Conservation (phyloP, 371 early-diverging fungal species). For the Blakeslea trispora region DNA sequence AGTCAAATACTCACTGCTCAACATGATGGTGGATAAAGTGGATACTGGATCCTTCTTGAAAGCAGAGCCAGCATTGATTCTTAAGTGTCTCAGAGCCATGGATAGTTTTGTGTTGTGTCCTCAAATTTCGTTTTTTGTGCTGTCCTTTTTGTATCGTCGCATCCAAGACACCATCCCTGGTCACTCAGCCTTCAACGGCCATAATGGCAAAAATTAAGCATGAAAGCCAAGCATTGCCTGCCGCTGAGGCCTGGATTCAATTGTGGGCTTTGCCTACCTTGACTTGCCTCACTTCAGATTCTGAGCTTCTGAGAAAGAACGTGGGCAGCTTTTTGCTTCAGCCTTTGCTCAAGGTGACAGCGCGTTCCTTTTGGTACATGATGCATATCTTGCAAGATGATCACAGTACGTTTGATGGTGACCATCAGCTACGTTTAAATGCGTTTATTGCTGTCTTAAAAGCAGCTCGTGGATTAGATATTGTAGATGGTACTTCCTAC, state of each 20-base stretch:
- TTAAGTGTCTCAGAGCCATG: conserved; percentile 60
- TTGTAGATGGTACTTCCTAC: conserved; percentile 56
- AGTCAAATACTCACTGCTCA: conserved; percentile 71
- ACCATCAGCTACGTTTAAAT: conserved; percentile 29
- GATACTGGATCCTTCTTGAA: conserved; percentile 53
- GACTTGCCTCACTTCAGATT: conserved; percentile 36
- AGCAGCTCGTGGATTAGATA: conserved; percentile 57
- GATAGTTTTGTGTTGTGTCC: conserved; percentile 69
- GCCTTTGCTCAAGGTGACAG: conserved; percentile 38
- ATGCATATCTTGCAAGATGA: conserved; percentile 31
- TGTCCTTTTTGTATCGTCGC: conserved; percentile 38
- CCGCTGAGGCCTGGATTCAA: conserved; percentile 35
- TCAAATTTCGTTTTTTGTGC: conserved; percentile 53
- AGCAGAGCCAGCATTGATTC: conserved; percentile 59
- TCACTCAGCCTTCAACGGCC: conserved; percentile 30
- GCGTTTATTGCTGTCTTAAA: conserved; percentile 54
- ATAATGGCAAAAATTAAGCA: conserved; percentile 35
- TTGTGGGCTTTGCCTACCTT: conserved; percentile 43
- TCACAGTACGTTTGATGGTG: conserved; percentile 12
- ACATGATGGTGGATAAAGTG: conserved; percentile 63
- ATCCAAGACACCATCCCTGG: conserved; percentile 45
- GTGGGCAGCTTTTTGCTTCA: conserved; percentile 37
- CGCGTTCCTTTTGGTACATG: conserved; percentile 47
- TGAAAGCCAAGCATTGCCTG: conserved; percentile 17
- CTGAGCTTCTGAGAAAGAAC: conserved; percentile 44